Conservation (phyloP, 768 basidiomycete genomes). For the Termitomyces sp. region DNA sequence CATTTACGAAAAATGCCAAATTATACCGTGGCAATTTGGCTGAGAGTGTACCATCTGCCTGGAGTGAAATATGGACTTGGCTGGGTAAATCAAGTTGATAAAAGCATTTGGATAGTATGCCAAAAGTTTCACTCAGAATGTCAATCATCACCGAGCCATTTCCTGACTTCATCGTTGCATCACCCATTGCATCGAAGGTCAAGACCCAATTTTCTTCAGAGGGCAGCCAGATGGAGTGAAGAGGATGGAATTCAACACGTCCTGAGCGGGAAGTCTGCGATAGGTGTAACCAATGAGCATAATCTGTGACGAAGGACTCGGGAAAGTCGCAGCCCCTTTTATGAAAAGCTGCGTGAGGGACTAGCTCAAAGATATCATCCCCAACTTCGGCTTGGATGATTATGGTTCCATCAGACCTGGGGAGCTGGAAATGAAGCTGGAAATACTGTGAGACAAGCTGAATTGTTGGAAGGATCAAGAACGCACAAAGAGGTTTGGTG, state of each 20-base stretch:
- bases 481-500: neutral
- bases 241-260: conserved; percentile 26
- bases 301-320: conserved; percentile 18
- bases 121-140: neutral
- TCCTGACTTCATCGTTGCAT: neutral
- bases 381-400: conserved; percentile 23
- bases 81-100: neutral
- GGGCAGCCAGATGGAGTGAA: conserved; percentile 20
- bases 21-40: neutral
- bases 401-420: conserved; percentile 12
- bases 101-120: neutral
- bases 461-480: neutral
- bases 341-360: conserved; percentile 23
- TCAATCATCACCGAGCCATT: neutral
- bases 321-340: conserved; percentile 21
- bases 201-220: conserved; percentile 2
- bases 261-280: neutral
- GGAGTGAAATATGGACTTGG: neutral
- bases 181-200: conserved; percentile 28
- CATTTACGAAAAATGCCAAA: neutral
- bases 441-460: neutral
- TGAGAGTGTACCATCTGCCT: neutral
- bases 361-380: conserved; percentile 20
- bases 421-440: conserved; percentile 27
- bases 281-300: conserved; percentile 29